phyloP scores from a whole-genome alignment of 371 early-diverging fungal species.

The Mucor mucedo region DNA sequence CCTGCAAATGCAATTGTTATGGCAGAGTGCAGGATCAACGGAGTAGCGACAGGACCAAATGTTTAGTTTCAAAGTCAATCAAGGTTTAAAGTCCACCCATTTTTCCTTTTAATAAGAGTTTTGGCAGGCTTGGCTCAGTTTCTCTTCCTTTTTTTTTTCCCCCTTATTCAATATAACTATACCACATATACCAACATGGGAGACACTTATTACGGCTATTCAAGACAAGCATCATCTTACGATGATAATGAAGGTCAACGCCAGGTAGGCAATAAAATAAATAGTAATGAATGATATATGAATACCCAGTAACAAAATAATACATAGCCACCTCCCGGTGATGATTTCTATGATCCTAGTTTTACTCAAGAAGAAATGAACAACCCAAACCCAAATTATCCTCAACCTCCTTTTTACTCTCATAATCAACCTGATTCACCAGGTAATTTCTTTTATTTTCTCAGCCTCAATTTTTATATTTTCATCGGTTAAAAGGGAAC shows the following conservation, averaged over 20 bases:
- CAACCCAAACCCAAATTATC: slow-evolving; percentile 27
- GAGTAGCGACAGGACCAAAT: background rate
- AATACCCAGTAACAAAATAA: no score
- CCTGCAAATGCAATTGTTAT: no score
- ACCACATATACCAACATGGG: slow-evolving; percentile 9
- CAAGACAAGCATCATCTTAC: background rate
- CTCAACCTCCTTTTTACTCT: slow-evolving; percentile 33
- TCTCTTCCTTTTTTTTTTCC: background rate
- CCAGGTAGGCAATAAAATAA: background rate
- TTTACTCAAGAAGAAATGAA: slow-evolving; percentile 23
- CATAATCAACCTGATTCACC: slow-evolving; percentile 31
- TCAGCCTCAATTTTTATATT: slow-evolving; percentile 1
- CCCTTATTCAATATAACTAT: background rate
- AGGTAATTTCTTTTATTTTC: slow-evolving; percentile 16
- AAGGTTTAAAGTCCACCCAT: background rate
- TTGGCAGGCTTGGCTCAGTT: background rate
- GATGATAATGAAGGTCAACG: background rate
- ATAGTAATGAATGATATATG: background rate
- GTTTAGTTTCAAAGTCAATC: background rate
- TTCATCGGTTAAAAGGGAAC: slow-evolving; percentile 15
- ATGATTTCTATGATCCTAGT: slow-evolving; percentile 20
- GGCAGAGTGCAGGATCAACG: no score
- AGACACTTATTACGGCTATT: slow-evolving; percentile 1
- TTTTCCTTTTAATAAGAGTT: background rate
- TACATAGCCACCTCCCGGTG: slow-evolving; percentile 10